Evolutionary conservation across 2,329 filamentous ascomycete species (phyloP).

Genomic region (Fusarium tjaetaba): DNA sequence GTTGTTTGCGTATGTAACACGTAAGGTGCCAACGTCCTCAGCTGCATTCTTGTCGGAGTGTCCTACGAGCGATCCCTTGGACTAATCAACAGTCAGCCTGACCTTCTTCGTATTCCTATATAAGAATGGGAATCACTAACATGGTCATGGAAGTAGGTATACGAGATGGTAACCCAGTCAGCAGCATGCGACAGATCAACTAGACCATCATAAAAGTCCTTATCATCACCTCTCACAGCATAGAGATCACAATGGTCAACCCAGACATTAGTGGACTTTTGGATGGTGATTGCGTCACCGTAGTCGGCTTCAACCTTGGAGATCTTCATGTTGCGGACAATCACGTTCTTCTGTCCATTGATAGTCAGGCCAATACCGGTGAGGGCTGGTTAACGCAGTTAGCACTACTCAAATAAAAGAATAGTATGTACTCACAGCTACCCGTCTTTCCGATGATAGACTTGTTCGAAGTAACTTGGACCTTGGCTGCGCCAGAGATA

Average conservation of each 20-base stretch:
- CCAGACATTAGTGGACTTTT: conserved; percentile 60
- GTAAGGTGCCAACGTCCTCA: conserved; percentile 67
- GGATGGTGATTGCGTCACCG: conserved; percentile 63
- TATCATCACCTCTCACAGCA: conserved; percentile 50
- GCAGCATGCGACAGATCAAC: conserved; percentile 57
- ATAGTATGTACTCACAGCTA: too few species aligned
- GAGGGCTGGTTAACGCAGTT: too few species aligned
- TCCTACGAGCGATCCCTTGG: conserved; percentile 68
- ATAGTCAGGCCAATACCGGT: conserved; percentile 35
- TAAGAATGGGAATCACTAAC: not conserved
- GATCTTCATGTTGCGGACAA: conserved; percentile 66
- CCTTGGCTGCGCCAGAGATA: conserved; percentile 39
- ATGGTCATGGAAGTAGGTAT: conserved; percentile 57
- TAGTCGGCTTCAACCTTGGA: conserved; percentile 56
- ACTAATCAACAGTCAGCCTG: conserved; percentile 13
- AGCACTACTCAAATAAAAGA: too few species aligned
- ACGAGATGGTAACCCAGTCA: conserved; percentile 56
- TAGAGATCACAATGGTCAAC: conserved; percentile 57
- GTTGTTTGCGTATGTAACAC: conserved; percentile 70
- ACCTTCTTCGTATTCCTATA: too few species aligned
- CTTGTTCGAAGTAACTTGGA: conserved; percentile 37
- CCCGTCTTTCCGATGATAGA: conserved; percentile 37
- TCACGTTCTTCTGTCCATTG: conserved; percentile 56
- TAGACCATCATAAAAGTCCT: conserved; percentile 57
- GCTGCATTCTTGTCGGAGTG: conserved; percentile 67